A percentile compares a stretch with the other conserved stretches of the same genome.
These are phyloP conservation scores for Agaricus blazei DNA, from an alignment of 768 basidiomycete species.

Conservation along the genomic window DNA sequence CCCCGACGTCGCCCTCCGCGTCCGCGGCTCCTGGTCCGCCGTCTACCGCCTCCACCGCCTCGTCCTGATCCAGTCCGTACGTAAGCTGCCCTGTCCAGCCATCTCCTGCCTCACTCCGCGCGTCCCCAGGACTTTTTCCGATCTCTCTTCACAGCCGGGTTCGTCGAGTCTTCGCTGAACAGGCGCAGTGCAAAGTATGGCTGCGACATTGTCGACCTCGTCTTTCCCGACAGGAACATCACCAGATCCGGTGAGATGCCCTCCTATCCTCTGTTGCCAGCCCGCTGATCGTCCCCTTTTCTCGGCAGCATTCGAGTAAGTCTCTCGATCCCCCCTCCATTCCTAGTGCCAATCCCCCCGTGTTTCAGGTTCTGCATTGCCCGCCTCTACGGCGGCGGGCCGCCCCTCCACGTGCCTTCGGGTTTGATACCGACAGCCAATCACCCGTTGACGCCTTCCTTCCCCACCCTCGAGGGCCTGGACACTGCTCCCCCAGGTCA, in stretches of 20 bases:
- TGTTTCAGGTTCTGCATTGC: conserved; percentile 71
- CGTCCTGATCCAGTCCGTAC: conserved; percentile 82
- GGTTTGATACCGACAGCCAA: conserved; percentile 57
- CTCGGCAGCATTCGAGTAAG: conserved; percentile 80
- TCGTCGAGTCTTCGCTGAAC: conserved; percentile 50
- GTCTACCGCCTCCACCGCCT: conserved; percentile 79
- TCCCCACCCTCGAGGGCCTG: conserved; percentile 28
- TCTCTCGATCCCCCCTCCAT: conserved; percentile 12
- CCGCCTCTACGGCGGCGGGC: conserved; percentile 83
- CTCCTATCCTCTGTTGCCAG: conserved; percentile 1
- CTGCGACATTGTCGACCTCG: conserved; percentile 58
- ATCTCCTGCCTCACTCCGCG: conserved; percentile 9
- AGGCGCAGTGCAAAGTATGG: conserved; percentile 20
- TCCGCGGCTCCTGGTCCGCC: conserved; percentile 62
- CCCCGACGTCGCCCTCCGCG: conserved; percentile 71
- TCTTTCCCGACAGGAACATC: conserved; percentile 84
- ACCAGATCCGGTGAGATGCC: conserved; percentile 68
- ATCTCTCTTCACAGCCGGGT: conserved; percentile 80
- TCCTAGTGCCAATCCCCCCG: not conserved
- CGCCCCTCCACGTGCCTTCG: conserved; percentile 62
- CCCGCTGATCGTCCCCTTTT: not conserved
- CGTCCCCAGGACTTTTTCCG: conserved; percentile 73
- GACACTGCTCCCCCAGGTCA: conserved; percentile 40
- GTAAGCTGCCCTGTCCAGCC: not conserved
- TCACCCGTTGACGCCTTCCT: conserved; percentile 71